Evolutionary conservation across 108 stramenopile species (phyloP), one percentile per base, ranked within the genome.

Genomic region (Nannochloropsis salina): DNA sequence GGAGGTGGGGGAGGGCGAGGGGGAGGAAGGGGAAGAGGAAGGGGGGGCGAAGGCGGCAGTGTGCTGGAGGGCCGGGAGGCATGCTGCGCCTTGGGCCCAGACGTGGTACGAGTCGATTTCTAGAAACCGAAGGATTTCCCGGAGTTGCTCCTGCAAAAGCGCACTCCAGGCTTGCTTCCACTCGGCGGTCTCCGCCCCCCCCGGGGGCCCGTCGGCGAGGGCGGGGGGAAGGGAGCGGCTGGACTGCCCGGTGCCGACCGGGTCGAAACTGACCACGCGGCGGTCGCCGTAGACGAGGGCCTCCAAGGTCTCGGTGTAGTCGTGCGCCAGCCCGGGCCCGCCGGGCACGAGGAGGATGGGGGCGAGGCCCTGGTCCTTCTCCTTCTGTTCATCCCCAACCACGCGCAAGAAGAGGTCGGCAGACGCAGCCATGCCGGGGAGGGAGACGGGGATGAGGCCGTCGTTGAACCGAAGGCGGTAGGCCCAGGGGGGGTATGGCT

Each of bases 301-400:
- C 47, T 89, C 88, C 15, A 89, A 43, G 18, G 88, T 89, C 45
- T 89, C 88, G 42, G 85, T 85, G 51, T 89, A 89, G 83, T 86
- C 85, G 80, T 89, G 88, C 21, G 85, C 61, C 42, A 89, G 85
- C 12, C 88, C 88, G 42, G 88, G 88, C 1, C 85, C 88, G 3
- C 88, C 85, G 41, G 88, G 88, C 45, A 89, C 47, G 43, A 86
- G 42, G 21, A 89, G 43, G 51, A 86, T 31, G 15, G 88, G 85
- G 83, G 82, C 81, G 2, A 40, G 8, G 2, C 81, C 11, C 41
- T 51, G 82, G 82, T 84, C 47, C 22, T 84, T 82, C 61, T 84
- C 84, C 18, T 81, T 81, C 42, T 88, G 84, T n/a, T 47, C 42
- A 51, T 85, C 45, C 42, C 88, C 88, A 51, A 88, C 84, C 8